These are phyloP conservation scores for Xylaria grammica DNA, from an alignment of 495 filamentous ascomycete species.

Conservation along the genomic window DNA sequence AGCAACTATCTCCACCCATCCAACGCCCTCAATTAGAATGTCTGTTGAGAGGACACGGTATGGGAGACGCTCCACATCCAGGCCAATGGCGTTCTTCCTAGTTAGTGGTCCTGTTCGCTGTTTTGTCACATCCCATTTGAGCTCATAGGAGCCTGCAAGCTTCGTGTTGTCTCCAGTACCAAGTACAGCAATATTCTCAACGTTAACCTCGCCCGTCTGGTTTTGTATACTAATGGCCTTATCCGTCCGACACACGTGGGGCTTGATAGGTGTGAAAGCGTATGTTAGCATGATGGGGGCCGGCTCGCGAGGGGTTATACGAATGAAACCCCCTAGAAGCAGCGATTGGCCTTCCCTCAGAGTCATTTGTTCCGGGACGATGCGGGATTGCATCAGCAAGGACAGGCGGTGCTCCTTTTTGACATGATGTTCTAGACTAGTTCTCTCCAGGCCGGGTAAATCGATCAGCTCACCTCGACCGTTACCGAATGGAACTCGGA, in stretches of 20 bases:
- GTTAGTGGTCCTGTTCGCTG: constrained; percentile 68
- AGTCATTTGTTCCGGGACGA: constrained; percentile 67
- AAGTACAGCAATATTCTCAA: constrained; percentile 64
- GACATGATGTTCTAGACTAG: constrained; percentile 71
- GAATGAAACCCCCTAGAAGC: constrained; percentile 83
- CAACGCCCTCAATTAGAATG: constrained; percentile 86
- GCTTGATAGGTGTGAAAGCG: constrained; percentile 74
- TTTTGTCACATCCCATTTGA: constrained; percentile 82
- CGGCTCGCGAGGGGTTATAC: constrained; percentile 77
- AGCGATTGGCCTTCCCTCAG: constrained; percentile 83
- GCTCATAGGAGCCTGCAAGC: constrained; percentile 74
- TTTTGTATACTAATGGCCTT: constrained; percentile 75
- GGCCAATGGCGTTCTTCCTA: constrained; percentile 50
- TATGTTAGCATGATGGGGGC: constrained; percentile 71
- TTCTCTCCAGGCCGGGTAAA: constrained; percentile 82
- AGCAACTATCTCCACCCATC: constrained; percentile 88
- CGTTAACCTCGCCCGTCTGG: constrained; percentile 56
- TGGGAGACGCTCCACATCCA: constrained; percentile 66
- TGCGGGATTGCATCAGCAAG: constrained; percentile 76
- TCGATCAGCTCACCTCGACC: constrained; percentile 92
- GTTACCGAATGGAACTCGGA: constrained; percentile 84
- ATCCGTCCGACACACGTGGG: constrained; percentile 76
- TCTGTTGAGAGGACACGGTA: constrained; percentile 81
- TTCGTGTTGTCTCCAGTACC: constrained; percentile 59
- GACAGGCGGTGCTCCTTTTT: constrained; percentile 62